These are phyloP conservation scores for Cubamyces sp. DNA, from an alignment of 768 basidiomycete genomes.

Conservation along the genomic window DNA sequence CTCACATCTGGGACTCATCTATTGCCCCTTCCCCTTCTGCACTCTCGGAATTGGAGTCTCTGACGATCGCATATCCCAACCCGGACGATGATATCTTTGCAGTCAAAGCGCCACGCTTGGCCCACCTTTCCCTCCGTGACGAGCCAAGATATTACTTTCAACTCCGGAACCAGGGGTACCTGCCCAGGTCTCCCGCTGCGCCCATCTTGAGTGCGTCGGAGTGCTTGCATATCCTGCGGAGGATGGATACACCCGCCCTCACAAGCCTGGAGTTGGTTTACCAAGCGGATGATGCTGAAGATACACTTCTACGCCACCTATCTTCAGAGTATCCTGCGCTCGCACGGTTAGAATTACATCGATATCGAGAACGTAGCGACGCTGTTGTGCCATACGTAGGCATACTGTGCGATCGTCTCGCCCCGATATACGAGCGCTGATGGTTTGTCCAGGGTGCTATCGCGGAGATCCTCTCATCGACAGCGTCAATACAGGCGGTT, in stretches of 20 bases:
- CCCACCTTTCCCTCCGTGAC: slow-evolving; percentile 6
- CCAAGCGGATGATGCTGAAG: not conserved
- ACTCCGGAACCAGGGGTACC: no score
- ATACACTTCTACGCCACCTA: slow-evolving; percentile 4
- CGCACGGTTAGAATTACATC: not conserved
- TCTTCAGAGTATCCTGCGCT: not conserved
- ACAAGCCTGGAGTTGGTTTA: not conserved
- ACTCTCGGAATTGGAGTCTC: not conserved
- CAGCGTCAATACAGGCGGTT: no score
- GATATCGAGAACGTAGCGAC: not conserved
- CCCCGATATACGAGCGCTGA: no score
- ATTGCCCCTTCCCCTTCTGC: not conserved
- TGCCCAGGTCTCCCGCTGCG: no score
- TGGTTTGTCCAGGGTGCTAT: no score
- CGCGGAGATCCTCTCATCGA: no score
- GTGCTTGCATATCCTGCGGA: not conserved
- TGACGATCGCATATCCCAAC: slow-evolving; percentile 2
- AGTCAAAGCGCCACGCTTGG: not conserved
- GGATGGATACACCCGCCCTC: not conserved
- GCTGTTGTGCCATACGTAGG: not conserved
- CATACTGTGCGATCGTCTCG: no score
- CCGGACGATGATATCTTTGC: slow-evolving; percentile 9
- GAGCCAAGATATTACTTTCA: not conserved
- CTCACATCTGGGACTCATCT: not conserved
- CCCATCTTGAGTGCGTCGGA: slow-evolving; percentile 4